Conservation (phyloP, 2,329 filamentous ascomycete species). For the Colletotrichum lindemuthianum region DNA sequence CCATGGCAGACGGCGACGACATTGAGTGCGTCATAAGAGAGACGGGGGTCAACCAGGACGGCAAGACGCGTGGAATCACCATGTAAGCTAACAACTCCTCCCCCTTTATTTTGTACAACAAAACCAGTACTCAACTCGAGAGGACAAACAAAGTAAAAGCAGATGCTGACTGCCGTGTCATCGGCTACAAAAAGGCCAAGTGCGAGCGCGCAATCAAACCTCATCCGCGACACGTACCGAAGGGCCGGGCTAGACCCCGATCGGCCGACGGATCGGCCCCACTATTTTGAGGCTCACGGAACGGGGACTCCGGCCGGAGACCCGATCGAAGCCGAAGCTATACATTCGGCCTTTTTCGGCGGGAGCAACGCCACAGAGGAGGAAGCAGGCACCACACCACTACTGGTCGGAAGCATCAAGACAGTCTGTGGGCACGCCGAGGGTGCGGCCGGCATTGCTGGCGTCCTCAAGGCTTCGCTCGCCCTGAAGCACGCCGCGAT, state of each 20-base stretch:
- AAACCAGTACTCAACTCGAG: too few relatives aligned
- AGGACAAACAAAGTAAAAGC: too few relatives aligned
- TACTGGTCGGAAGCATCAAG: constrained; percentile 40
- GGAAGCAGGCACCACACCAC: constrained; percentile 28
- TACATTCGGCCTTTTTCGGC: constrained; percentile 36
- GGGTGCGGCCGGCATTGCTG: constrained; percentile 40
- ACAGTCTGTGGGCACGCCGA: constrained; percentile 44
- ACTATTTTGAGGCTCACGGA: constrained; percentile 47
- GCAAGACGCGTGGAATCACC: constrained; percentile 43
- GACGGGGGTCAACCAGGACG: constrained; percentile 40
- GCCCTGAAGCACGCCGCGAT: constrained; percentile 37
- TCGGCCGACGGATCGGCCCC: constrained; percentile 13
- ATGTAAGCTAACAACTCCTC: constrained; percentile 24
- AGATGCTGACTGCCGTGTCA: too few relatives aligned
- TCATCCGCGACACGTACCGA: constrained; percentile 43
- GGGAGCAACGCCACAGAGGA: constrained; percentile 46
- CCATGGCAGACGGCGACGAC: constrained; percentile 47
- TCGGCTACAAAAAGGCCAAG: constrained; percentile 40
- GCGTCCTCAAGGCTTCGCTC: constrained; percentile 39
- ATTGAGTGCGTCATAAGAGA: constrained; percentile 41
- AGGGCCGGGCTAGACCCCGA: constrained; percentile 22
- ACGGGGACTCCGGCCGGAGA: constrained; percentile 50
- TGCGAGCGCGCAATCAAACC: constrained; percentile 38
- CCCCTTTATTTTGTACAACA: too few relatives aligned
- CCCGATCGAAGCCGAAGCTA: constrained; percentile 46